Evolutionary conservation across 2,329 filamentous ascomycete genomes (phyloP).

Genomic region (Colletotrichum higginsianum): DNA sequence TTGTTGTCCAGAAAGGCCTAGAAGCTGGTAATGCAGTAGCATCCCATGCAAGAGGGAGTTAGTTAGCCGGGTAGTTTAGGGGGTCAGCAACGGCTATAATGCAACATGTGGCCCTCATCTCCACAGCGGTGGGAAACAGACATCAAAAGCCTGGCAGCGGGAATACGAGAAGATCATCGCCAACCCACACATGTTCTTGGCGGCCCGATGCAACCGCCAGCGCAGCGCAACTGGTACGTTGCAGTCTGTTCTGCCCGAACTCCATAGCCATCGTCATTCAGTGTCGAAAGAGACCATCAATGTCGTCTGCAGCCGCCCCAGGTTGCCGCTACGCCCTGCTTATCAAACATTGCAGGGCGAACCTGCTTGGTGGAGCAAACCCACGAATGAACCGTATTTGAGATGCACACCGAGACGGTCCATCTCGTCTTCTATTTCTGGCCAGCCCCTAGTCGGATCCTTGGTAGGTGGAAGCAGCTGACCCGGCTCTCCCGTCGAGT

Average conservation of each 20-base stretch:
- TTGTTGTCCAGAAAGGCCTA: background rate
- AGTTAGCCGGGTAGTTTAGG: too few relatives aligned
- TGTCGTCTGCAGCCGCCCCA: constrained; percentile 2
- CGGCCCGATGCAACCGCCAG: constrained; percentile 2
- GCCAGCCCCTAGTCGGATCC: background rate
- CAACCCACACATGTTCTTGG: background rate
- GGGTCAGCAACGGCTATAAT: background rate
- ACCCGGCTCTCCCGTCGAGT: background rate
- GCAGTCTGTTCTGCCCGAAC: background rate
- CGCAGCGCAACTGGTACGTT: constrained; percentile 2
- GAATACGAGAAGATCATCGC: constrained; percentile 37
- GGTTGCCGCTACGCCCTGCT: background rate
- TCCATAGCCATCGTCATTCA: background rate
- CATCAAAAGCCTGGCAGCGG: background rate
- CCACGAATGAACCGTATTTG: background rate
- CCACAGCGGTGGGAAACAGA: constrained; percentile 20
- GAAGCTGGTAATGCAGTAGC: background rate
- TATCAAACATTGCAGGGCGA: background rate
- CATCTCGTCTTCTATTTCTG: constrained; percentile 1
- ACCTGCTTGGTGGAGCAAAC: background rate
- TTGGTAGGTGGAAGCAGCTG: background rate
- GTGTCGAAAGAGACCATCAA: background rate
- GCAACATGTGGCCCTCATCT: constrained; percentile 16
- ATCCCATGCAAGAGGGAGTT: background rate
- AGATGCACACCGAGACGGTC: background rate